These are phyloP conservation scores for Alternaria sp. DNA, from an alignment of 2,329 filamentous ascomycete species.

Conservation along the genomic window DNA sequence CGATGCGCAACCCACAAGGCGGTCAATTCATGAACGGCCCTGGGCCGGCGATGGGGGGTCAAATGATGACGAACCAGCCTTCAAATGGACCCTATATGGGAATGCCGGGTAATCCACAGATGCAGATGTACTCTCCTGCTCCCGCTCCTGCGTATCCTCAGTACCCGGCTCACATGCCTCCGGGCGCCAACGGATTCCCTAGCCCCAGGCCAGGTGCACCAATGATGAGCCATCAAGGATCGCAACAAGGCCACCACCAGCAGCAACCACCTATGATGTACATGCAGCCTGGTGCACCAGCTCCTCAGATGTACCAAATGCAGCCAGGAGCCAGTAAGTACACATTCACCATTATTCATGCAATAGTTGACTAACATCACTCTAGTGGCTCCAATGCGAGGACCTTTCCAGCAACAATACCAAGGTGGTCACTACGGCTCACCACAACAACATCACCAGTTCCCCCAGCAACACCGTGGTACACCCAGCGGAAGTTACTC, in stretches of 20 bases:
- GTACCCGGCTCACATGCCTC: constrained; percentile 55
- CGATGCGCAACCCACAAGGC: constrained; percentile 74
- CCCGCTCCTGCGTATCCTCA: constrained; percentile 72
- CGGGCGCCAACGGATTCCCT: constrained; percentile 79
- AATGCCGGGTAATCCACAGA: constrained; percentile 72
- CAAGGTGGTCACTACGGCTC: constrained; percentile 48
- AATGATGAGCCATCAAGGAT: constrained; percentile 95
- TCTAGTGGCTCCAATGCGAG: constrained; percentile 49
- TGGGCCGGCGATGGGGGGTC: constrained; percentile 70
- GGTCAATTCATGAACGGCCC: constrained; percentile 77
- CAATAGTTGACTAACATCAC: constrained; percentile 13
- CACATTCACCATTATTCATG: background rate
- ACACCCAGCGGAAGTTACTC: constrained; percentile 50
- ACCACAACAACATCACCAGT: constrained; percentile 50
- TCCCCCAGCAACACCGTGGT: constrained; percentile 49
- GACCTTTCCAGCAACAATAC: constrained; percentile 48
- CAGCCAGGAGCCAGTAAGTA: constrained; percentile 77
- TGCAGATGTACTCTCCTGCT: constrained; percentile 80
- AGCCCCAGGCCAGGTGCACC: constrained; percentile 83
- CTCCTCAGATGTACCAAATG: constrained; percentile 76
- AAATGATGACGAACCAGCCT: constrained; percentile 82
- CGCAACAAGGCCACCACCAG: constrained; percentile 81
- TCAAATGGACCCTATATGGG: constrained; percentile 73
- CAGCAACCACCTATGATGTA: constrained; percentile 68
- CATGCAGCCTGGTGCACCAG: constrained; percentile 78